Percentiles rank a stretch among this genome's conserved stretches.
These are phyloP conservation scores for Antrodiella citrinella DNA, from an alignment of 768 basidiomycete species.

Conservation along the genomic window DNA sequence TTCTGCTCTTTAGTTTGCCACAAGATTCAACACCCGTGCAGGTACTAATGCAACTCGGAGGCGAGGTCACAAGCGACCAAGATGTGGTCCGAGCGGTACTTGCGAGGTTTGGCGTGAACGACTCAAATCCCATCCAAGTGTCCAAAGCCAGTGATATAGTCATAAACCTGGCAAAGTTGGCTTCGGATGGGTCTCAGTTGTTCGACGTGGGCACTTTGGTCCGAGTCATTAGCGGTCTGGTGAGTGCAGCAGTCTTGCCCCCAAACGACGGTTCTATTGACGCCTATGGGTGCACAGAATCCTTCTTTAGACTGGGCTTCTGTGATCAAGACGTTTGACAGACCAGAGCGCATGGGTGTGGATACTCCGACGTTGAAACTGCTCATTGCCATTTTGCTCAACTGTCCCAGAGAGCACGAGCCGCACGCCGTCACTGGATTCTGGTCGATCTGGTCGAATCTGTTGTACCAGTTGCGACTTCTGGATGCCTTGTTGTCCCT, in stretches of 20 bases:
- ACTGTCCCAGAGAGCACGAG: conserved; percentile 68
- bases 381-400: conserved; percentile 79
- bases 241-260: conserved; percentile 31
- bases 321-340: conserved; percentile 82
- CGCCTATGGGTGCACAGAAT: conserved; percentile 33
- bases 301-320: conserved; percentile 69
- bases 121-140: conserved; percentile 63
- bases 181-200: conserved; percentile 62
- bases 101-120: conserved; percentile 68
- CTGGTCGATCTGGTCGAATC: conserved; percentile 81
- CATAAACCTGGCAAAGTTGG: conserved; percentile 55
- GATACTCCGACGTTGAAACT: conserved; percentile 88
- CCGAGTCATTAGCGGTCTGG: conserved; percentile 64
- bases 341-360: conserved; percentile 73
- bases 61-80: conserved; percentile 68
- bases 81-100: conserved; percentile 65
- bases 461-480: conserved; percentile 77
- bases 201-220: conserved; percentile 74
- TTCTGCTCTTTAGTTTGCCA: conserved; percentile 42
- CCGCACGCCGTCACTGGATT: conserved; percentile 79
- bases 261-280: conserved; percentile 10
- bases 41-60: conserved; percentile 66
- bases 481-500: conserved; percentile 85
- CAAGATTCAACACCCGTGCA: conserved; percentile 66
- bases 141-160: conserved; percentile 65